Evolutionary conservation across 257 asterid species (phyloP).

Genomic region (Apocynum venetum): DNA sequence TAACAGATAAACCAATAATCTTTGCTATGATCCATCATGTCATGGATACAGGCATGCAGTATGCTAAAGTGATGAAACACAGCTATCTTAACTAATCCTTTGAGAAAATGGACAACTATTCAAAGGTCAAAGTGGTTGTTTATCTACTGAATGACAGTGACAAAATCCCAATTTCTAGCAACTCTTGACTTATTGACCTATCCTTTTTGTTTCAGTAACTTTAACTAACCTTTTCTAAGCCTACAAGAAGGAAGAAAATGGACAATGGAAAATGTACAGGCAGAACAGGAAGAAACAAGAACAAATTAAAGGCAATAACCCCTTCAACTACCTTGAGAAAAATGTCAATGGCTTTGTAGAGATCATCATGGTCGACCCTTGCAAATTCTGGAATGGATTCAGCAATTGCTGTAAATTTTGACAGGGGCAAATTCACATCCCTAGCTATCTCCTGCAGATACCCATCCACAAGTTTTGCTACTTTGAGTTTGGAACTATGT

Average conservation of each 20-base stretch:
- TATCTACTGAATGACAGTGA: constrained; percentile 18
- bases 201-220: not conserved
- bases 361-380: constrained; percentile 83
- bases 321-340: constrained; percentile 62
- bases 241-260: not conserved
- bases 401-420: constrained; percentile 64
- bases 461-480: constrained; percentile 73
- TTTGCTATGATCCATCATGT: not conserved
- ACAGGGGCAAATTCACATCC: constrained; percentile 44
- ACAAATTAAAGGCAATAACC: not conserved
- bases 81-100: constrained; percentile 7
- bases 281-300: not conserved
- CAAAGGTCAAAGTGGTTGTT: constrained; percentile 29
- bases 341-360: constrained; percentile 79
- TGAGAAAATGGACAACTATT: constrained; percentile 2
- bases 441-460: constrained; percentile 65
- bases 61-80: not conserved
- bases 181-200: not conserved
- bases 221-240: not conserved
- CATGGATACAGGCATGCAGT: not conserved
- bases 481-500: constrained; percentile 72
- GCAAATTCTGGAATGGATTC: constrained; percentile 70
- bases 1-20: not conserved
- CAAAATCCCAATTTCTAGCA: constrained; percentile 18
- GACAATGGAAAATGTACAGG: not conserved